Evolutionary conservation across 805 yeast genomes (phyloP).

Genomic region (Candida endomychidarum): DNA sequence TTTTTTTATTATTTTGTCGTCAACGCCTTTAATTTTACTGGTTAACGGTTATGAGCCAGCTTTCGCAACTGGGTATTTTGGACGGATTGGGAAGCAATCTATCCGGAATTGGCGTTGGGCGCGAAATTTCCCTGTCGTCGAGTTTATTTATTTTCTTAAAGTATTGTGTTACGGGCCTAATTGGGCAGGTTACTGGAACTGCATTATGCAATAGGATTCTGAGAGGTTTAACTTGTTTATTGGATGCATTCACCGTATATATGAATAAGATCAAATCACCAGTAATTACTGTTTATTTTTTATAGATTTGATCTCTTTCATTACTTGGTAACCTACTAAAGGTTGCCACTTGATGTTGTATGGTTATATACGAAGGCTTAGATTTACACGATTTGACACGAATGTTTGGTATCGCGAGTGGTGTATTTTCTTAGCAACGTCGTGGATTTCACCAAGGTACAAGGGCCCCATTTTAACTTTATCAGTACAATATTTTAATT

Average conservation of each 20-base stretch:
- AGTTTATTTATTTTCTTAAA: conserved; percentile 1
- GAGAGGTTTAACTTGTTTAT: too few relatives aligned
- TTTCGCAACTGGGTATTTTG: conserved; percentile 3
- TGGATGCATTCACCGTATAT: too few relatives aligned
- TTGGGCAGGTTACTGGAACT: conserved; percentile 1
- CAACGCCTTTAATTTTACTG: conserved; percentile 4
- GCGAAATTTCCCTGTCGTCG: conserved; percentile 1
- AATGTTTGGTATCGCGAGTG: too few relatives aligned
- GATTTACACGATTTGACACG: too few relatives aligned
- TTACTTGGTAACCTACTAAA: too few relatives aligned
- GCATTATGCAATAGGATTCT: conserved; percentile 1
- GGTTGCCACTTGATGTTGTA: neutral
- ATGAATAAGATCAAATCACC: too few relatives aligned
- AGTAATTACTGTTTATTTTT: too few relatives aligned
- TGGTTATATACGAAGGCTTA: neutral
- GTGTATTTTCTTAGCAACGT: too few relatives aligned
- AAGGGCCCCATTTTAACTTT: too few relatives aligned
- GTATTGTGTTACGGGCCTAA: conserved; percentile 5
- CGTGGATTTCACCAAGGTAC: too few relatives aligned
- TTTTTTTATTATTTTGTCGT: conserved; percentile 3
- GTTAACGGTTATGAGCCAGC: conserved; percentile 4
- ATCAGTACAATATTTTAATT: too few relatives aligned
- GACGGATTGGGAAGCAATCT: conserved; percentile 6
- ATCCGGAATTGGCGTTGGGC: conserved; percentile 4
- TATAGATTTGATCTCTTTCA: too few relatives aligned